Evolutionary conservation across 257 asterid species (phyloP).

Genomic region (Penstemon davidsonii): DNA sequence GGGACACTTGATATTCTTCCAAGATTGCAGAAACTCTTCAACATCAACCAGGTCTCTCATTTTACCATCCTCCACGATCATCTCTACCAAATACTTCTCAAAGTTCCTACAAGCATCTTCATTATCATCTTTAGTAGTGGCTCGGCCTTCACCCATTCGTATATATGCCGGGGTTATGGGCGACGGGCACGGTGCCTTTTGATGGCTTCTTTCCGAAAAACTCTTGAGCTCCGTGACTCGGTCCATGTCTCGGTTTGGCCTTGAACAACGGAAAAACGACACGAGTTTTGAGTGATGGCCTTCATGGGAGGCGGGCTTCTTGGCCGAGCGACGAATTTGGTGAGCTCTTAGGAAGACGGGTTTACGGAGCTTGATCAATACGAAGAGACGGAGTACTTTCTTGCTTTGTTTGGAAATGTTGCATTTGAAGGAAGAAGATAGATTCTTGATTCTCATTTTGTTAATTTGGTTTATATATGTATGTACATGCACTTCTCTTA

Average conservation of each 20-base stretch:
- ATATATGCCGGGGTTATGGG: constrained; percentile 71
- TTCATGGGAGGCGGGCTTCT: constrained; percentile 7
- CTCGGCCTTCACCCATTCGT: constrained; percentile 25
- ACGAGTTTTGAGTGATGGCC: constrained; percentile 23
- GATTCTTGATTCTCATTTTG: constrained; percentile 33
- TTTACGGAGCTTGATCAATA: constrained; percentile 39
- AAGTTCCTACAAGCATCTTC: constrained; percentile 76
- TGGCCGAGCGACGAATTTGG: constrained; percentile 21
- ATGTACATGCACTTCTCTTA: not conserved
- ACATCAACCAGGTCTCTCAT: constrained; percentile 57
- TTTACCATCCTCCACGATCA: constrained; percentile 74
- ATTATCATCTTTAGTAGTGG: constrained; percentile 21
- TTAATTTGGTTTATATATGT: not conserved
- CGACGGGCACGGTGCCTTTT: constrained; percentile 59
- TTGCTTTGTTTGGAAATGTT: constrained; percentile 62
- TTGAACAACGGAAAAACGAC: constrained; percentile 31
- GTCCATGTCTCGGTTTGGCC: constrained; percentile 37
- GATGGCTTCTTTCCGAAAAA: constrained; percentile 41
- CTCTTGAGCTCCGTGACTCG: constrained; percentile 48
- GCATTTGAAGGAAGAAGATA: constrained; percentile 43
- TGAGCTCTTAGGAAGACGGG: constrained; percentile 50
- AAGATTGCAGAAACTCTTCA: constrained; percentile 70
- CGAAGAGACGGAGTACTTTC: constrained; percentile 47
- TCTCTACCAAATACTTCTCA: constrained; percentile 63
- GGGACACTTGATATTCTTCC: constrained; percentile 60